Base-by-base conservation (phyloP, 2,329 filamentous ascomycete species). In the Talaromyces amestolkiae region DNA sequence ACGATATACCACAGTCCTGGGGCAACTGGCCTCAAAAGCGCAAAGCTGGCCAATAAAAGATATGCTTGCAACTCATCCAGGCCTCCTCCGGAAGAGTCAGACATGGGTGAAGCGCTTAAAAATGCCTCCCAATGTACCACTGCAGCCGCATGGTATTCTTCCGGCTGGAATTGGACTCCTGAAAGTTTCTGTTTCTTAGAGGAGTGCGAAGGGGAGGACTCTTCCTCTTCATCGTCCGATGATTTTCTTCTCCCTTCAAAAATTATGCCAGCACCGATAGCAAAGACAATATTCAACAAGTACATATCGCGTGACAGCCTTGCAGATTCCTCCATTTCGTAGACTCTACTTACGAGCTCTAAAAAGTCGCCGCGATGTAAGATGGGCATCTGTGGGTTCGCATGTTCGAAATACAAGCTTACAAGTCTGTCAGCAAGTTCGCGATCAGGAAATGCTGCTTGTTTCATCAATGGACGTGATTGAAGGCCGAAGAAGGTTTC, bases 401-500 rank as follows among this genome's bases (percentile, higher is more conserved):
- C 92, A 75, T 97, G 91, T 79, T 97, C 92, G 76, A 98, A 98
- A 77, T 97, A 98, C 43, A 97, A 85, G 63, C 88, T 86, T 43
- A 92, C 89, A 19, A 98, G 84, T 66, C 87, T 86, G 63, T 86
- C 79, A 0, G 89, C 94, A 2, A 97, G 82, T 37, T 91, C 87
- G 68, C 86, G 87, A 68, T 91, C 87, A 0, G 95, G 95, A 71
- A 98, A 97, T 0, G 88, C 84, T 0, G 93, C 93, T 53, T 91
- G 91, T 68, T 91, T 89, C 74, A 97, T 95, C 17, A 89, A 92
- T 1, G 93, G 92, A 71, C 91, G 93, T 2, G 92, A 96, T 71
- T 97, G 93, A 53, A 98, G 82, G n/a, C 94, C 94, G 74, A 98
- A 98, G 82, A 97, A 97, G 0, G 93, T 96, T 78, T 98, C 94